Evolutionary conservation across 2,329 filamentous ascomycete species (phyloP).

Genomic region (Monosporascus sp.): DNA sequence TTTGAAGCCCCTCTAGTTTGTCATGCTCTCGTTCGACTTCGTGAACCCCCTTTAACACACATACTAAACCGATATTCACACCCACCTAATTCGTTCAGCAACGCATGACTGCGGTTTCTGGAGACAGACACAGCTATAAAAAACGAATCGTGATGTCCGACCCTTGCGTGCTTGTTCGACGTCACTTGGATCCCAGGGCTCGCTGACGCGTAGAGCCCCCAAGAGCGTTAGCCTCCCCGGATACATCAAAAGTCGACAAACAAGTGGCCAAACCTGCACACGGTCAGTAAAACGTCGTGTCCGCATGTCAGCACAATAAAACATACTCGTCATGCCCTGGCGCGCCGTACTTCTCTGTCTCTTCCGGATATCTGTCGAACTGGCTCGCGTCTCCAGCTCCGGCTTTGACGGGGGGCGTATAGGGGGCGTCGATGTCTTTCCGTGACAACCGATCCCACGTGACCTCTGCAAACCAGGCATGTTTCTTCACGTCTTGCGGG

Average conservation of each 20-base stretch:
- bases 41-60: neutral
- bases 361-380: constrained; percentile 97
- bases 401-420: constrained; percentile 90
- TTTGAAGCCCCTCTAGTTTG: neutral
- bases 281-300: neutral
- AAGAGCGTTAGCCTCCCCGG: too few relatives aligned
- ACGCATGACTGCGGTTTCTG: too few relatives aligned
- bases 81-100: too few relatives aligned
- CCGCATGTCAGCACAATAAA: constrained; percentile 4
- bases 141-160: too few relatives aligned
- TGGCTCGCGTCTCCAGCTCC: constrained; percentile 93
- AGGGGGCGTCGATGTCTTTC: constrained; percentile 97
- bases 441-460: constrained; percentile 92
- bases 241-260: constrained; percentile 65
- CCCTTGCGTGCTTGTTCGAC: too few relatives aligned
- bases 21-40: neutral
- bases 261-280: constrained; percentile 60
- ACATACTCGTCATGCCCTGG: constrained; percentile 81
- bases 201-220: too few relatives aligned
- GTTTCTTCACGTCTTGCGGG: constrained; percentile 86
- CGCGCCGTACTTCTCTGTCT: constrained; percentile 85
- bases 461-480: constrained; percentile 95
- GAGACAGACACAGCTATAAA: too few relatives aligned
- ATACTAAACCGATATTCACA: neutral
- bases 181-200: too few relatives aligned